Conservation (phyloP, 495 filamentous ascomycete species). For the Penicillium lagena region DNA sequence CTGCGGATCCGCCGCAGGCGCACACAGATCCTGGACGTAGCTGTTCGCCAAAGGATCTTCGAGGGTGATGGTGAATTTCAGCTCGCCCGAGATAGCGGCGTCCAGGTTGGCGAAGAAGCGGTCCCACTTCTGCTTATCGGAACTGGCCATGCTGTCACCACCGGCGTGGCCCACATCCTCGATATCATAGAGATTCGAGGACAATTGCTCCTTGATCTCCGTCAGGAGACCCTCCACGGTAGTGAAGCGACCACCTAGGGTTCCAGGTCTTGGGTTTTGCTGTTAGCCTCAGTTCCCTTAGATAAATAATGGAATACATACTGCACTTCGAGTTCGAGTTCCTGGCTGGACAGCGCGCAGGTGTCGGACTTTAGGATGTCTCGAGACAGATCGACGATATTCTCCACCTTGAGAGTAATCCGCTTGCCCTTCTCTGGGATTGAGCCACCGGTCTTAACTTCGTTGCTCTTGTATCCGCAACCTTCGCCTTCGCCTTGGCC, state of each 20-base stretch:
- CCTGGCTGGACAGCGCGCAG: slow-evolving; percentile 75
- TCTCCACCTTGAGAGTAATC: slow-evolving; percentile 71
- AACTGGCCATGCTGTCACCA: slow-evolving; percentile 65
- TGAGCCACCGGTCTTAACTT: slow-evolving; percentile 93
- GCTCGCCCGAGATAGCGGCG: slow-evolving; percentile 71
- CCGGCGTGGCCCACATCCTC: slow-evolving; percentile 46
- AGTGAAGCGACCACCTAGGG: slow-evolving; percentile 93
- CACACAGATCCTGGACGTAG: slow-evolving; percentile 83
- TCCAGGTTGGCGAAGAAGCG: slow-evolving; percentile 72
- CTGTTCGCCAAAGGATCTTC: slow-evolving; percentile 84
- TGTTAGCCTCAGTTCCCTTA: no score
- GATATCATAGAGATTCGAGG: slow-evolving; percentile 76
- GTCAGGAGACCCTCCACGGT: slow-evolving; percentile 94
- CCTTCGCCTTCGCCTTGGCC: neutral
- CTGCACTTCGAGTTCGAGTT: slow-evolving; percentile 75
- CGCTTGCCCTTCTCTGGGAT: slow-evolving; percentile 81
- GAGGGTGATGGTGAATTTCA: slow-evolving; percentile 79
- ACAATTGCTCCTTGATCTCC: slow-evolving; percentile 84
- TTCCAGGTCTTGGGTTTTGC: slow-evolving; percentile 51
- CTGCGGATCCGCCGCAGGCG: slow-evolving; percentile 69
- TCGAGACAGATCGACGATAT: slow-evolving; percentile 69
- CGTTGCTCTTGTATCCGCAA: slow-evolving; percentile 92
- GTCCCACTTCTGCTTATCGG: slow-evolving; percentile 65
- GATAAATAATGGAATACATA: no score
- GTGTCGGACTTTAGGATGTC: slow-evolving; percentile 97